Percentiles rank a stretch among this genome's conserved stretches.
phyloP scores from a whole-genome alignment of 2,329 filamentous ascomycete species.

The Didymella pomorum region DNA sequence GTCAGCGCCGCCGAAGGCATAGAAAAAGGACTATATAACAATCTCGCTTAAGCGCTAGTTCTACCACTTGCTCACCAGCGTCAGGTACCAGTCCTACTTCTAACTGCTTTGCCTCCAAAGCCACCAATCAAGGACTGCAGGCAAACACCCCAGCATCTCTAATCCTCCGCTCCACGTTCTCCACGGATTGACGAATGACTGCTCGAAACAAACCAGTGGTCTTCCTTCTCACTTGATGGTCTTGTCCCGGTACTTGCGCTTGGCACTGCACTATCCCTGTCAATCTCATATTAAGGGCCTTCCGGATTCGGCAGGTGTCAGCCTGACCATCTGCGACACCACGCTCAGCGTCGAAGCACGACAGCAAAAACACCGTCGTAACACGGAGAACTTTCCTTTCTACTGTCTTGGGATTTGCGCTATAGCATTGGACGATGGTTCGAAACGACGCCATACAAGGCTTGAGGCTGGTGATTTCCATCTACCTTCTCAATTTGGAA shows the following conservation, averaged over 20 bases:
- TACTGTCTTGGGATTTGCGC: constrained; percentile 16
- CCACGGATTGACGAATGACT: constrained; percentile 4
- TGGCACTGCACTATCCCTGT: constrained; percentile 14
- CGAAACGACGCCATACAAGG: background rate
- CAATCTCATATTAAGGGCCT: constrained; percentile 9
- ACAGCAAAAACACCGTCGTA: constrained; percentile 8
- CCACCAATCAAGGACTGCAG: constrained; percentile 1
- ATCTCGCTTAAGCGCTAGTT: constrained; percentile 6
- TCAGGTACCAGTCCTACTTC: constrained; percentile 5
- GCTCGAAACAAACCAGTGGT: constrained; percentile 6
- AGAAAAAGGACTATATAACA: background rate
- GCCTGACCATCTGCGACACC: constrained; percentile 15
- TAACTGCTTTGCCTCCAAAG: background rate
- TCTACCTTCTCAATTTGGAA: constrained; percentile 22
- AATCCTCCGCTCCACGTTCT: constrained; percentile 2
- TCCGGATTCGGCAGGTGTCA: constrained; percentile 22
- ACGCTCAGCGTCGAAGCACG: constrained; percentile 4
- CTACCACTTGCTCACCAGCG: constrained; percentile 4
- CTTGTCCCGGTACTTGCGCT: constrained; percentile 21
- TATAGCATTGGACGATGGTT: constrained; percentile 12
- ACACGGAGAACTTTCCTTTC: constrained; percentile 6
- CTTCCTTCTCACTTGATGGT: constrained; percentile 19
- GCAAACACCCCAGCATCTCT: background rate
- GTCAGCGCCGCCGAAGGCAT: background rate
- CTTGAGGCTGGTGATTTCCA: constrained; percentile 3